These are phyloP conservation scores for Alternaria alternata DNA, from an alignment of 2,329 filamentous ascomycete species.

Conservation along the genomic window DNA sequence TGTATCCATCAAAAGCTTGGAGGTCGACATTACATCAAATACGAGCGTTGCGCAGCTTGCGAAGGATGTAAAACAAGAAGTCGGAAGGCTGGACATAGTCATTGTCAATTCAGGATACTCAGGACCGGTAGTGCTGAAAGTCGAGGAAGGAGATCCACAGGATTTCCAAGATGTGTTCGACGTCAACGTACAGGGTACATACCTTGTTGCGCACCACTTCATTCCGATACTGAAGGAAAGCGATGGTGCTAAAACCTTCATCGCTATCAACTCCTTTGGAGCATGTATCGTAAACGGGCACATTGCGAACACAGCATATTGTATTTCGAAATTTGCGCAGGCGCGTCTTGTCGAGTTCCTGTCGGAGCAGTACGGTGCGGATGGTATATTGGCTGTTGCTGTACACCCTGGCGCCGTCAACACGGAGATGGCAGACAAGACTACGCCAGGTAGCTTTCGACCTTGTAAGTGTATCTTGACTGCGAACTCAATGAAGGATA, in stretches of 20 bases:
- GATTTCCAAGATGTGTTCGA: constrained; percentile 49
- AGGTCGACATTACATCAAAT: constrained; percentile 43
- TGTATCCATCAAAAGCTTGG: constrained; percentile 6
- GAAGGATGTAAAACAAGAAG: constrained; percentile 26
- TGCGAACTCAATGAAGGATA: not conserved
- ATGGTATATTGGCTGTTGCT: constrained; percentile 34
- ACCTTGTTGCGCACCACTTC: constrained; percentile 49
- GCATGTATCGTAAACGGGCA: constrained; percentile 49
- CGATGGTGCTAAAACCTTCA: constrained; percentile 32
- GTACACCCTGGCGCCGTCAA: constrained; percentile 45
- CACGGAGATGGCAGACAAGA: constrained; percentile 39
- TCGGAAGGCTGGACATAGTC: constrained; percentile 47
- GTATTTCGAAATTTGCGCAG: constrained; percentile 42
- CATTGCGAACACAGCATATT: constrained; percentile 51
- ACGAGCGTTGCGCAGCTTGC: constrained; percentile 37
- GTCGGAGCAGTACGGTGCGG: constrained; percentile 31
- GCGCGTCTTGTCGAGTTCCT: constrained; percentile 38
- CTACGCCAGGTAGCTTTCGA: constrained; percentile 37
- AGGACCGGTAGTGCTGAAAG: constrained; percentile 44
- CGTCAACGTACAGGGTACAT: constrained; percentile 51
- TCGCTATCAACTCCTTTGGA: constrained; percentile 42
- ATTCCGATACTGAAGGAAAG: constrained; percentile 37
- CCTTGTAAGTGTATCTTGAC: constrained; percentile 26
- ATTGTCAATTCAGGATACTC: constrained; percentile 52
- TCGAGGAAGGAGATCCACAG: constrained; percentile 42